Evolutionary conservation across 257 asterid species (phyloP).

Genomic region (Petunia axillaris): DNA sequence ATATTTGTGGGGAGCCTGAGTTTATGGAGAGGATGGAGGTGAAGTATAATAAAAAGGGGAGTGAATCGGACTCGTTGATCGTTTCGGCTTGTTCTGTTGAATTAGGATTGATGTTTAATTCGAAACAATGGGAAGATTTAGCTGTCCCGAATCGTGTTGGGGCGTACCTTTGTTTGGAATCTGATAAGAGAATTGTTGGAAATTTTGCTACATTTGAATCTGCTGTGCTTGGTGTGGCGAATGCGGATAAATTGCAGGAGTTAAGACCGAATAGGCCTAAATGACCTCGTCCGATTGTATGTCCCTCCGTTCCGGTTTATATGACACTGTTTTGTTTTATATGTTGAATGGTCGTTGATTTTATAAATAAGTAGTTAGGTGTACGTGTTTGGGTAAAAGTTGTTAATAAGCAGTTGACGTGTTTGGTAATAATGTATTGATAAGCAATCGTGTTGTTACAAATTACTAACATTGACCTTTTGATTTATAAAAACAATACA

Average conservation of each 20-base stretch:
- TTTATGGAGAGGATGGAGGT: constrained; percentile 89
- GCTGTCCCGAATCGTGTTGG: constrained; percentile 66
- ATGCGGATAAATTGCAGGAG: constrained; percentile 53
- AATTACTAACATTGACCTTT: too few species aligned
- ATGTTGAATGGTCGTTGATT: too few species aligned
- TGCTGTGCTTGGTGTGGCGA: constrained; percentile 87
- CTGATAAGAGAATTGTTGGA: constrained; percentile 64
- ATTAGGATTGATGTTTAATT: constrained; percentile 65
- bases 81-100: constrained; percentile 86
- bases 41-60: constrained; percentile 59
- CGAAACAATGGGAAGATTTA: constrained; percentile 46
- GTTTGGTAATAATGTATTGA: too few species aligned
- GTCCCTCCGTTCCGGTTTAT: too few species aligned
- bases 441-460: too few species aligned
- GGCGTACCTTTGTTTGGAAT: constrained; percentile 83
- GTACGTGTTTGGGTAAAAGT: neutral
- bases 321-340: too few species aligned
- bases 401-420: too few species aligned
- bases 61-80: constrained; percentile 61
- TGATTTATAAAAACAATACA: too few species aligned
- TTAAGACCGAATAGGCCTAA: constrained; percentile 64
- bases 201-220: constrained; percentile 79
- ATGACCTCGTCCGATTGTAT: constrained; percentile 53
- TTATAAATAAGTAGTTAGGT: constrained; percentile 29
- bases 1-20: constrained; percentile 86